Conservation (phyloP, 2,329 filamentous ascomycete genomes). For the Rasamsonia emersonii region DNA sequence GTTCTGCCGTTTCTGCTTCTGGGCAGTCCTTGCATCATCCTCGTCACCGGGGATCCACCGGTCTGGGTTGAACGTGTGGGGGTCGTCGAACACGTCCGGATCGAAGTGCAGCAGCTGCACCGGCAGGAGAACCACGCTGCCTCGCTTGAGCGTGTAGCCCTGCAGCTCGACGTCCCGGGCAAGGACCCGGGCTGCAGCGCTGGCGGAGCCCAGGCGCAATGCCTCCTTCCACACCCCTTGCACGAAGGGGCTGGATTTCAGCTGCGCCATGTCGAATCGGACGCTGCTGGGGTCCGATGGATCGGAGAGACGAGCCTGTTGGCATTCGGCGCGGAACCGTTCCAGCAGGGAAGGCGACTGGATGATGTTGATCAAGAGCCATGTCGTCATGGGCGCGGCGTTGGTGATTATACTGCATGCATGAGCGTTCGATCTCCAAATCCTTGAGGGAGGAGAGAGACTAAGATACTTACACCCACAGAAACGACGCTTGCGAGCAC, state of each 20-base stretch:
- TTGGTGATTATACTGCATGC: slow-evolving; percentile 7
- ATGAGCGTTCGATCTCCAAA: neutral
- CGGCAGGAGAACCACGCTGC: slow-evolving; percentile 7
- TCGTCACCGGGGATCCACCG: slow-evolving; percentile 6
- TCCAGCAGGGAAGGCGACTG: neutral
- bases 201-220: slow-evolving; percentile 5
- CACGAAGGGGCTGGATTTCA: slow-evolving; percentile 4
- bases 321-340: neutral
- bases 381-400: slow-evolving; percentile 7
- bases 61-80: slow-evolving; percentile 4
- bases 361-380: slow-evolving; percentile 4
- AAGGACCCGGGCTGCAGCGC: slow-evolving; percentile 6
- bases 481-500: slow-evolving; percentile 7
- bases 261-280: slow-evolving; percentile 2
- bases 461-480: slow-evolving; percentile 7
- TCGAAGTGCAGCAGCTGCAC: slow-evolving; percentile 6
- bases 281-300: neutral
- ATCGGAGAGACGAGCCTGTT: neutral
- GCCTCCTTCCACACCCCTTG: slow-evolving; percentile 10
- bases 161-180: slow-evolving; percentile 6
- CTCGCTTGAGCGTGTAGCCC: slow-evolving; percentile 6
- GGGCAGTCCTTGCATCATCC: neutral
- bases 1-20: slow-evolving; percentile 4
- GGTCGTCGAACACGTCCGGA: slow-evolving; percentile 3
- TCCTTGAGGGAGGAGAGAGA: neutral